These are phyloP conservation scores for Plasmodium vinckei DNA, from an alignment of 169 alveolate species.

Conservation along the genomic window DNA sequence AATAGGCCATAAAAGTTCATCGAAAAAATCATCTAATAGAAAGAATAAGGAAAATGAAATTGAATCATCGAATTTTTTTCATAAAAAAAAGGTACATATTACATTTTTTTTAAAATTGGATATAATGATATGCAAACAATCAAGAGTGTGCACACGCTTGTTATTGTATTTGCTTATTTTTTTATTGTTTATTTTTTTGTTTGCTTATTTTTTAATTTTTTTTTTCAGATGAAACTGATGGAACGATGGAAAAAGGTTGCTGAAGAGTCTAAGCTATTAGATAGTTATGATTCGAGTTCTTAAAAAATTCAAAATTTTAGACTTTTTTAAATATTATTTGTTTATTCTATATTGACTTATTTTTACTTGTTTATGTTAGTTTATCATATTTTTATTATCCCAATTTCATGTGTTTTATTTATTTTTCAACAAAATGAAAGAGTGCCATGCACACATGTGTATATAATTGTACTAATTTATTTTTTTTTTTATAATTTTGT, in stretches of 20 bases:
- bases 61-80: constrained; percentile 50
- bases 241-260: constrained; percentile 56
- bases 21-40: not conserved
- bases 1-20: not conserved
- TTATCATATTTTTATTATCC: not conserved
- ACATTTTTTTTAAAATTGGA: not conserved
- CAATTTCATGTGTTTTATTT: not conserved
- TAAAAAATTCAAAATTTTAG: not conserved
- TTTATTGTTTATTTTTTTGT: not conserved
- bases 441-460: too few species aligned
- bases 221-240: constrained; percentile 23
- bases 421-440: too few species aligned
- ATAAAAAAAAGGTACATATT: constrained; percentile 48
- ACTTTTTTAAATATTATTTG: not conserved
- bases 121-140: not conserved
- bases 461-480: too few species aligned
- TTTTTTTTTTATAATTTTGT: too few species aligned
- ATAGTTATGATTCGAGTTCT: constrained; percentile 22
- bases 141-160: constrained; percentile 2
- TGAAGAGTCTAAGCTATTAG: constrained; percentile 30
- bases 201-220: not conserved
- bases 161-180: not conserved
- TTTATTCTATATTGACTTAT: too few species aligned
- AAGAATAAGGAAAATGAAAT: constrained; percentile 19
- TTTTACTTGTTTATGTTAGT: not conserved